Evolutionary conservation across 2,329 filamentous ascomycete species (phyloP).

Genomic region (Rugonectria rugulosa): DNA sequence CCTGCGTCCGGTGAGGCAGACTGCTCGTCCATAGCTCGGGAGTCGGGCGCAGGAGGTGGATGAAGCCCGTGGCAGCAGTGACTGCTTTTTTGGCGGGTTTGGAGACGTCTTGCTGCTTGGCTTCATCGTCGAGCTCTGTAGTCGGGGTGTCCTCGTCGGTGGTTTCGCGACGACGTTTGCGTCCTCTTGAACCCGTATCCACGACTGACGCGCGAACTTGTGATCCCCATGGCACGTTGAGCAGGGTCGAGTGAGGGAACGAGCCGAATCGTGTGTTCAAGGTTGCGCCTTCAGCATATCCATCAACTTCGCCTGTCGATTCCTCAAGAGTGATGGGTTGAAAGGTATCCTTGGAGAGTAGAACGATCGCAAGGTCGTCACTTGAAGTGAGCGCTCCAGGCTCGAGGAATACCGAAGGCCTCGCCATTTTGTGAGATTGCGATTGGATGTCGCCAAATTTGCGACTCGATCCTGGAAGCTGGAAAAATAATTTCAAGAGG

Average conservation of each 20-base stretch:
- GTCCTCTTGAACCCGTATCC: slow-evolving; percentile 87
- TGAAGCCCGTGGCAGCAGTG: slow-evolving; percentile 72
- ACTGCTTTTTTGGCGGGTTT: slow-evolving; percentile 56
- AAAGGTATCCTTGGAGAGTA: slow-evolving; percentile 87
- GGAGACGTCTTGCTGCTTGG: slow-evolving; percentile 40
- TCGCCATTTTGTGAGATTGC: slow-evolving; percentile 43
- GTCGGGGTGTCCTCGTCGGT: slow-evolving; percentile 53
- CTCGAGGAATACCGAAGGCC: slow-evolving; percentile 79
- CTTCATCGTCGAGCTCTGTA: slow-evolving; percentile 46
- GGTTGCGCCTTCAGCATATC: slow-evolving; percentile 78
- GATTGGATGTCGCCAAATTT: not conserved
- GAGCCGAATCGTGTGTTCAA: slow-evolving; percentile 95
- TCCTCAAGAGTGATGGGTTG: slow-evolving; percentile 76
- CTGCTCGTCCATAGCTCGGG: slow-evolving; percentile 85
- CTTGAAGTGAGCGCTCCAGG: slow-evolving; percentile 68
- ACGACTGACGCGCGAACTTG: slow-evolving; percentile 90
- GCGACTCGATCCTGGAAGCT: slow-evolving; percentile 9
- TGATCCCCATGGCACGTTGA: slow-evolving; percentile 86
- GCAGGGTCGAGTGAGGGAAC: slow-evolving; percentile 80
- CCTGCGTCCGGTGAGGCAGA: slow-evolving; percentile 82
- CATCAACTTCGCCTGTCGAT: slow-evolving; percentile 68
- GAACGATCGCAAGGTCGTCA: slow-evolving; percentile 79
- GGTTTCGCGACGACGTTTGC: slow-evolving; percentile 65
- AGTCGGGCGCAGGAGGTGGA: slow-evolving; percentile 80
- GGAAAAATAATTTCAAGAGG: slow-evolving; percentile 22